phyloP scores from a whole-genome alignment of 345 rosid species.

The Dovyalis caffra region DNA sequence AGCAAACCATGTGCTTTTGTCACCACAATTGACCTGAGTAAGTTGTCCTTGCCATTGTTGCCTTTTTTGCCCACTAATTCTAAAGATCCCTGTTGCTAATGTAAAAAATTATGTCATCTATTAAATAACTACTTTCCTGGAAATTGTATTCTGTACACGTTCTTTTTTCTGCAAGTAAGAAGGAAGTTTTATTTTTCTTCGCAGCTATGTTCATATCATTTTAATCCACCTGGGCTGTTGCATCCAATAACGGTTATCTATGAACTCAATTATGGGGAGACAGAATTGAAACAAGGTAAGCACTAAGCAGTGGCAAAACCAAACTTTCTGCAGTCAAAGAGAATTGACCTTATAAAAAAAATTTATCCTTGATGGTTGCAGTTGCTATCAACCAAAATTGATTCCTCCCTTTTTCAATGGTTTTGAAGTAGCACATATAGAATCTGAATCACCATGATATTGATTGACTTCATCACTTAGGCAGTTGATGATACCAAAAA shows the following conservation, averaged over 20 bases:
- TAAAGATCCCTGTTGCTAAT: background rate
- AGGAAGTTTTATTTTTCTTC: conserved; percentile 23
- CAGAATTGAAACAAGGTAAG: conserved; percentile 89
- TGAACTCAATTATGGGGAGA: conserved; percentile 89
- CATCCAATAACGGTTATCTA: conserved; percentile 80
- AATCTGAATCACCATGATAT: background rate
- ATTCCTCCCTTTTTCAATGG: background rate
- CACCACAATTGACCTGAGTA: background rate
- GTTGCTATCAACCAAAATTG: background rate
- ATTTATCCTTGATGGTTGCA: too few relatives aligned
- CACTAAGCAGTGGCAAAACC: background rate
- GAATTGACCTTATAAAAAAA: background rate
- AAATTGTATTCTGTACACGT: too few relatives aligned
- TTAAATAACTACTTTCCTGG: too few relatives aligned
- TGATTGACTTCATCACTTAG: background rate
- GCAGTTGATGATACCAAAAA: background rate
- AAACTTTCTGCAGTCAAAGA: background rate
- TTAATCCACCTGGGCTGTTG: conserved; percentile 63
- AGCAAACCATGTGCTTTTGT: background rate
- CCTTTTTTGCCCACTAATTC: background rate
- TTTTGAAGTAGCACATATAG: background rate
- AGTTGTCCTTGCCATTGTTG: background rate
- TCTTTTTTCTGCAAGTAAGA: conserved; percentile 10
- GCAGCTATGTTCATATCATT: conserved; percentile 73
- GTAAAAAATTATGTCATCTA: too few relatives aligned